A percentile compares a stretch with the other conserved stretches of the same genome.
Conservation (phyloP, 2,329 filamentous ascomycete genomes). For the Tolypocladium nubicola region DNA sequence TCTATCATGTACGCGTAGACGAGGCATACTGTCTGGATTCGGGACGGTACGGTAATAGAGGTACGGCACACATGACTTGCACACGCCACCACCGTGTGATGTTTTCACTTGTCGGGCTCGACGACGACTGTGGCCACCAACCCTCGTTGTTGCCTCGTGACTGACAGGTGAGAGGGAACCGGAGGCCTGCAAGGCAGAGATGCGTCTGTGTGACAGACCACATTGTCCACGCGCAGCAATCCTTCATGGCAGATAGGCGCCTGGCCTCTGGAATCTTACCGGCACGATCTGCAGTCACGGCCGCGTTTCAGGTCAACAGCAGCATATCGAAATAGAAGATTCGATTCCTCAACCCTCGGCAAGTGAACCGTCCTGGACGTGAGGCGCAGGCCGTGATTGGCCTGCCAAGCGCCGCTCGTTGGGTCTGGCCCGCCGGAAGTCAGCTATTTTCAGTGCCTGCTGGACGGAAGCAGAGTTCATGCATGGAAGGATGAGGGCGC, state of each 20-base stretch:
- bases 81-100: neutral
- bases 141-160: neutral
- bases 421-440: neutral
- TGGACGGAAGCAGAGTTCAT: neutral
- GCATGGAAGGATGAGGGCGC: neutral
- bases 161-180: too few species aligned
- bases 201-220: neutral
- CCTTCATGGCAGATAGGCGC: neutral
- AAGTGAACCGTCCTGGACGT: neutral
- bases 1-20: slow-evolving; percentile 9
- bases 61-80: slow-evolving; percentile 10
- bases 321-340: neutral
- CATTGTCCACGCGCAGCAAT: neutral
- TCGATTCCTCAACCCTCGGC: neutral
- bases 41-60: slow-evolving; percentile 7
- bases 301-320: neutral
- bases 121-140: neutral
- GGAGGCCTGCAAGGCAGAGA: neutral
- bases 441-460: neutral
- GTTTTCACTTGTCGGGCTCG: neutral
- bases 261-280: neutral
- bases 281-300: neutral
- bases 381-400: neutral
- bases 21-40: slow-evolving; percentile 6
- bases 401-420: neutral